These are phyloP conservation scores for Austropuccinia psidii DNA, from an alignment of 1,284 basidiomycete genomes.

Conservation along the genomic window DNA sequence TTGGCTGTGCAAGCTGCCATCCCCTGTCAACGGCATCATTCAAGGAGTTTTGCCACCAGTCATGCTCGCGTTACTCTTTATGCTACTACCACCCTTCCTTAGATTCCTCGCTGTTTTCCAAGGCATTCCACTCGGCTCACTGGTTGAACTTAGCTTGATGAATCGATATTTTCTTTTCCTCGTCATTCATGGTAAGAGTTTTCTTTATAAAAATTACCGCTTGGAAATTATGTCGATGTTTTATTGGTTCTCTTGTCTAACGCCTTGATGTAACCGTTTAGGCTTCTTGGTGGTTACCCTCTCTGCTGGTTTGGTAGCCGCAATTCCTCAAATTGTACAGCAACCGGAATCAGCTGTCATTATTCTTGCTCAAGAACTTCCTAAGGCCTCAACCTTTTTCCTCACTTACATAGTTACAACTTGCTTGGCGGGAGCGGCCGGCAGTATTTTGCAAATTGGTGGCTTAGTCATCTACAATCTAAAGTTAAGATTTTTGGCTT, in stretches of 20 bases:
- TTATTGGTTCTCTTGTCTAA: too few species aligned
- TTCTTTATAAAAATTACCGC: too few species aligned
- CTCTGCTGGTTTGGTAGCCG: slow-evolving; percentile 66
- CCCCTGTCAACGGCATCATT: slow-evolving; percentile 68
- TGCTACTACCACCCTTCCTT: slow-evolving; percentile 79
- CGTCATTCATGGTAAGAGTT: slow-evolving; percentile 65
- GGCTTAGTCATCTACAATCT: slow-evolving; percentile 73
- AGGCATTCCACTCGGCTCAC: slow-evolving; percentile 69
- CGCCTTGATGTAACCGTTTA: slow-evolving; percentile 53
- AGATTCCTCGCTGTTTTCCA: slow-evolving; percentile 68
- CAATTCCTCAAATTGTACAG: slow-evolving; percentile 58
- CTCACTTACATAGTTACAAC: slow-evolving; percentile 59
- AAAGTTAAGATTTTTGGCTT: slow-evolving; percentile 72
- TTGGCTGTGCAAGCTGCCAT: slow-evolving; percentile 65
- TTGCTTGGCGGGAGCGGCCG: slow-evolving; percentile 62
- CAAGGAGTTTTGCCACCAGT: slow-evolving; percentile 77
- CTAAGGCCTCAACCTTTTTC: slow-evolving; percentile 85
- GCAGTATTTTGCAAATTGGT: slow-evolving; percentile 70
- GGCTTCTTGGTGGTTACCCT: slow-evolving; percentile 82
- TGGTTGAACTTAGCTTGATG: slow-evolving; percentile 83
- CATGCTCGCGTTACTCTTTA: slow-evolving; percentile 77
- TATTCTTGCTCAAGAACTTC: slow-evolving; percentile 66
- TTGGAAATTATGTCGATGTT: not conserved
- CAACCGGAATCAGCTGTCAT: slow-evolving; percentile 60
- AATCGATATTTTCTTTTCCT: slow-evolving; percentile 85